phyloP scores from a whole-genome alignment of 2,329 filamentous ascomycete genomes.

The Albifimbria verrucaria region DNA sequence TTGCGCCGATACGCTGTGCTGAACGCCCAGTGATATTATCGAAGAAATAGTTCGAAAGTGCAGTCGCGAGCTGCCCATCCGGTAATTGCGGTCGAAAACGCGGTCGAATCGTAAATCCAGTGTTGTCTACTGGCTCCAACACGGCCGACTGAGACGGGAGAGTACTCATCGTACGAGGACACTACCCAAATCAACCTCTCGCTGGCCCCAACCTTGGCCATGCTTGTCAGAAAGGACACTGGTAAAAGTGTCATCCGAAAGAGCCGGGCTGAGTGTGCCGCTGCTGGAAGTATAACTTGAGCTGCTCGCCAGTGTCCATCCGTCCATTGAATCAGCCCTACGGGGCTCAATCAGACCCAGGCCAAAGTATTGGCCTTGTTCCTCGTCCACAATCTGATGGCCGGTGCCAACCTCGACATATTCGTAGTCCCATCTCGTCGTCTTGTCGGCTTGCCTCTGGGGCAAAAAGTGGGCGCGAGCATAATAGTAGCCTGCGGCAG shows the following conservation, averaged over 20 bases:
- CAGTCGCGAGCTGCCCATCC: not conserved
- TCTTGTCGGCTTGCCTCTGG: conserved; percentile 77
- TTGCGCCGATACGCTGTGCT: conserved; percentile 39
- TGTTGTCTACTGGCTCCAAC: not conserved
- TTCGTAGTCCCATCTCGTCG: conserved; percentile 91
- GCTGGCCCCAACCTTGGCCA: conserved; percentile 33
- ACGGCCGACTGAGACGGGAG: not conserved
- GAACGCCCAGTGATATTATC: conserved; percentile 23
- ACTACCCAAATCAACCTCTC: conserved; percentile 15
- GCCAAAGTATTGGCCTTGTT: conserved; percentile 44
- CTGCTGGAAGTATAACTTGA: conserved; percentile 57
- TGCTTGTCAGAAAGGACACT: conserved; percentile 26
- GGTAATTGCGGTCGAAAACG: not conserved
- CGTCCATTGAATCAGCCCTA: conserved; percentile 64
- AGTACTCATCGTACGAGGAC: not conserved
- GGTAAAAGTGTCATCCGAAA: conserved; percentile 40
- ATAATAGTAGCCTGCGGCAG: conserved; percentile 77
- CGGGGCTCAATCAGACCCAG: conserved; percentile 42
- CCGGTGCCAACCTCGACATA: conserved; percentile 80
- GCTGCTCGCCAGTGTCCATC: conserved; percentile 86
- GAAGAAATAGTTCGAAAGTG: not conserved
- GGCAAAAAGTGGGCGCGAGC: conserved; percentile 79
- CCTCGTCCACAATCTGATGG: conserved; percentile 39
- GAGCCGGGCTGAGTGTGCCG: conserved; percentile 47
- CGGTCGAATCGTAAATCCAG: no score